These are phyloP conservation scores for Leucosporidium creatinivorum DNA, from an alignment of 768 basidiomycete species.

Conservation along the genomic window DNA sequence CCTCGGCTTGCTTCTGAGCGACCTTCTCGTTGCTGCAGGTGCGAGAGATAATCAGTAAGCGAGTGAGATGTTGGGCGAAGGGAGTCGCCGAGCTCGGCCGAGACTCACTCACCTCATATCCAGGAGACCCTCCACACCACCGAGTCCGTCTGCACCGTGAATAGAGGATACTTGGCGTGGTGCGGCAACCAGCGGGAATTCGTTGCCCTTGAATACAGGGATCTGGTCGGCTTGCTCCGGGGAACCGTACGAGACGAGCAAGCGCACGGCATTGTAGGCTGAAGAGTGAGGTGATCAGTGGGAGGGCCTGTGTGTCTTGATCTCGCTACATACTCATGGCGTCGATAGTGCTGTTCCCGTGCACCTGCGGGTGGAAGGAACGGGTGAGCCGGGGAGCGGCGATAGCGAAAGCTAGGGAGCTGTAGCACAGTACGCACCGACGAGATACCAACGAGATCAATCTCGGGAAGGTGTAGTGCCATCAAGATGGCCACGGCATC, in stretches of 20 bases:
- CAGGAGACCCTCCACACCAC: constrained; percentile 68
- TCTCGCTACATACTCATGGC: constrained; percentile 42
- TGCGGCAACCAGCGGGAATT: constrained; percentile 36
- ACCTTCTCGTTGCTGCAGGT: background rate
- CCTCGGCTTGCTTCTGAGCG: constrained; percentile 46
- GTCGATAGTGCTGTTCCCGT: constrained; percentile 62
- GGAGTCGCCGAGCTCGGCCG: background rate
- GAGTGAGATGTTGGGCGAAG: background rate
- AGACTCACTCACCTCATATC: background rate
- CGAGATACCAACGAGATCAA: constrained; percentile 69
- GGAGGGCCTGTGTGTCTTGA: too few species aligned
- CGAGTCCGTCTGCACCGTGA: constrained; percentile 73
- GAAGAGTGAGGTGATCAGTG: too few species aligned
- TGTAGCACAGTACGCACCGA: constrained; percentile 50
- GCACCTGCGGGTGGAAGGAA: constrained; percentile 36
- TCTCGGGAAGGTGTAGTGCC: constrained; percentile 58
- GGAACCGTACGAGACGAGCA: constrained; percentile 67
- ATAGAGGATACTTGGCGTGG: constrained; percentile 44
- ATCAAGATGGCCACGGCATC: constrained; percentile 67
- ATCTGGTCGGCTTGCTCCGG: constrained; percentile 53
- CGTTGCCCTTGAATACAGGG: constrained; percentile 56
- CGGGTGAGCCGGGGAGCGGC: background rate
- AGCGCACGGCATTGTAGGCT: constrained; percentile 65
- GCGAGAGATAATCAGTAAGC: background rate
- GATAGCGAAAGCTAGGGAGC: background rate